phyloP scores from a whole-genome alignment of 2,329 filamentous ascomycete genomes.

The Lachnellula occidentalis region DNA sequence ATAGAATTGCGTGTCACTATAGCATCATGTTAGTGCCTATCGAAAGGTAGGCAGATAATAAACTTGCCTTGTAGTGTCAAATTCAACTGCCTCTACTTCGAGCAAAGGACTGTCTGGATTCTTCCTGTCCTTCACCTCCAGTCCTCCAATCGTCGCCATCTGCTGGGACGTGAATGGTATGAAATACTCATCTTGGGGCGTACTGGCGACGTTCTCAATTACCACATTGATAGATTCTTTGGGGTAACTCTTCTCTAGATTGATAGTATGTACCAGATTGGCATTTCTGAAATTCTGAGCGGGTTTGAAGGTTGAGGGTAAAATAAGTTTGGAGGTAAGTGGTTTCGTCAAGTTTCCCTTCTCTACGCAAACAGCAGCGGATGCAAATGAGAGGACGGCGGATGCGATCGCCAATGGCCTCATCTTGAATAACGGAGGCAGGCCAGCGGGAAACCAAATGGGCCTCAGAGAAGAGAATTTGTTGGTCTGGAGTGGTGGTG shows the following conservation, averaged over 20 bases:
- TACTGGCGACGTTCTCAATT: constrained; percentile 76
- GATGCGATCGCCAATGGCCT: constrained; percentile 42
- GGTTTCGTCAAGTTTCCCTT: constrained; percentile 29
- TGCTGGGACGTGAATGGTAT: constrained; percentile 75
- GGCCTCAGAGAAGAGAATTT: constrained; percentile 6
- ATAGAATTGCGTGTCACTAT: constrained; percentile 74
- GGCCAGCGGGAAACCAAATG: constrained; percentile 14
- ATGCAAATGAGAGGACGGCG: constrained; percentile 50
- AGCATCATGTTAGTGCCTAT: constrained; percentile 20
- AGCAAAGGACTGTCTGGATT: constrained; percentile 63
- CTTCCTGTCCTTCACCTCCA: constrained; percentile 94
- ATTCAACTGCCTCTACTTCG: constrained; percentile 60
- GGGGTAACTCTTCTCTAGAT: constrained; percentile 86
- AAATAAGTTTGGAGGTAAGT: constrained; percentile 51
- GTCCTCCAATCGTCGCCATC: constrained; percentile 71
- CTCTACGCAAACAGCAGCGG: constrained; percentile 25
- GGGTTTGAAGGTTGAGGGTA: constrained; percentile 69
- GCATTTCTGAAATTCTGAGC: constrained; percentile 89
- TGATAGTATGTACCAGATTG: constrained; percentile 85
- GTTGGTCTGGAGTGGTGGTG: constrained; percentile 4
- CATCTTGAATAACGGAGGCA: constrained; percentile 26
- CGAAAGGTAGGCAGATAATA: neutral
- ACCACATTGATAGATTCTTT: constrained; percentile 92
- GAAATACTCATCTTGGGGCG: constrained; percentile 85
- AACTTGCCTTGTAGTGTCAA: constrained; percentile 50